Percentiles rank a stretch among this genome's conserved stretches.
Evolutionary conservation across 805 yeast species (phyloP).

Genomic region (Cyberlindnera meyerae): DNA sequence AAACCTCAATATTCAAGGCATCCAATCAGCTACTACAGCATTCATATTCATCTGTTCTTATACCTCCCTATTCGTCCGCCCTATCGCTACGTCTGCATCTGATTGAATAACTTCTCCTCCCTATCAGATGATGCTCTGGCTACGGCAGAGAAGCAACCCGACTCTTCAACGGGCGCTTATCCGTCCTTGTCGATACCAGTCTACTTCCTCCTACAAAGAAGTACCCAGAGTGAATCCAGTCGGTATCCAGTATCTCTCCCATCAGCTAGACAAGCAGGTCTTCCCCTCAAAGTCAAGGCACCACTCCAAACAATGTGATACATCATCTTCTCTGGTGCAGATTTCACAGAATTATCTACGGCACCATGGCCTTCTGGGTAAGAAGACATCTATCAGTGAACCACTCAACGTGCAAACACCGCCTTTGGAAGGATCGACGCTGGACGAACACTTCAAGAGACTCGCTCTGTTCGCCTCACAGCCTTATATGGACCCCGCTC

Average conservation of each 20-base stretch:
- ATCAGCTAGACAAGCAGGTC: slow-evolving; percentile 50
- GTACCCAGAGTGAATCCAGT: slow-evolving; percentile 63
- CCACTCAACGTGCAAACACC: slow-evolving; percentile 68
- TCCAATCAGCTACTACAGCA: too few relatives aligned
- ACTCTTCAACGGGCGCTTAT: too few relatives aligned
- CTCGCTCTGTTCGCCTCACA: slow-evolving; percentile 56
- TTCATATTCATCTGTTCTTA: too few relatives aligned
- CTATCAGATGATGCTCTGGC: too few relatives aligned
- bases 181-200: too few relatives aligned
- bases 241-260: slow-evolving; percentile 75
- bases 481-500: slow-evolving; percentile 53
- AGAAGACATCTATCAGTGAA: slow-evolving; percentile 54
- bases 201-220: too few relatives aligned
- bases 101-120: too few relatives aligned
- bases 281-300: slow-evolving; percentile 35
- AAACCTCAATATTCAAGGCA: too few relatives aligned
- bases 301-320: background rate
- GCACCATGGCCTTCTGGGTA: slow-evolving; percentile 67
- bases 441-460: slow-evolving; percentile 82
- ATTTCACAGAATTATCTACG: slow-evolving; percentile 58
- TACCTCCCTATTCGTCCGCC: too few relatives aligned
- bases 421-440: slow-evolving; percentile 56
- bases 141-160: too few relatives aligned
- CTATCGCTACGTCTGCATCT: too few relatives aligned
- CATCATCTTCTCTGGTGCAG: slow-evolving; percentile 28